phyloP scores from a whole-genome alignment of 2,329 filamentous ascomycete genomes.

The Fusarium sacchari region DNA sequence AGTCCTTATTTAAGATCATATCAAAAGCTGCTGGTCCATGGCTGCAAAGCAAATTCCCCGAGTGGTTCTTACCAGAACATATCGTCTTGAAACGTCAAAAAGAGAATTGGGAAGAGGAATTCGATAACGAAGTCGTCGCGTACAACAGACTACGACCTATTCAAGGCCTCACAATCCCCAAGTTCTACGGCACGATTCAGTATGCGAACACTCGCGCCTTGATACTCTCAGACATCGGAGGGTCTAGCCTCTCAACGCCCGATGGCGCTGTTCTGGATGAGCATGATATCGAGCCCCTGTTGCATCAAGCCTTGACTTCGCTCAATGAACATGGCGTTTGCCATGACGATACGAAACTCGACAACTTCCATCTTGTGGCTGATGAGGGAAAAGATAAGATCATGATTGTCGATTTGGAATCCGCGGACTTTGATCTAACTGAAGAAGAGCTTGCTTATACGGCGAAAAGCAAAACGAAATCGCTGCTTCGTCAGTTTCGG shows the following conservation, averaged over 20 bases:
- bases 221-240: conserved; percentile 42
- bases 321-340: not conserved
- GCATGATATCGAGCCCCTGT: not conserved
- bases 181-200: conserved; percentile 29
- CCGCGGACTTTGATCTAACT: not conserved
- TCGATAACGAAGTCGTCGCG: conserved; percentile 35
- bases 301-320: not conserved
- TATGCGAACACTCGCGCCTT: conserved; percentile 34
- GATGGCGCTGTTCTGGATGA: conserved; percentile 31
- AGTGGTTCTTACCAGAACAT: not conserved
- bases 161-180: conserved; percentile 40
- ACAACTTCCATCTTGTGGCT: not conserved
- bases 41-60: not conserved
- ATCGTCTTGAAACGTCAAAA: not conserved
- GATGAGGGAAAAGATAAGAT: not conserved
- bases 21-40: not conserved
- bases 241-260: conserved; percentile 27
- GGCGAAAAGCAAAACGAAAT: not conserved
- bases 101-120: conserved; percentile 41
- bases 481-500: not conserved
- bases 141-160: conserved; percentile 36
- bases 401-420: not conserved
- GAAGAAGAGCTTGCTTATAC: not conserved
- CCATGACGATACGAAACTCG: not conserved
- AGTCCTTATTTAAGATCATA: not conserved